Evolutionary conservation across 495 filamentous ascomycete genomes (phyloP).

Genomic region (Oidiodendron maius): DNA sequence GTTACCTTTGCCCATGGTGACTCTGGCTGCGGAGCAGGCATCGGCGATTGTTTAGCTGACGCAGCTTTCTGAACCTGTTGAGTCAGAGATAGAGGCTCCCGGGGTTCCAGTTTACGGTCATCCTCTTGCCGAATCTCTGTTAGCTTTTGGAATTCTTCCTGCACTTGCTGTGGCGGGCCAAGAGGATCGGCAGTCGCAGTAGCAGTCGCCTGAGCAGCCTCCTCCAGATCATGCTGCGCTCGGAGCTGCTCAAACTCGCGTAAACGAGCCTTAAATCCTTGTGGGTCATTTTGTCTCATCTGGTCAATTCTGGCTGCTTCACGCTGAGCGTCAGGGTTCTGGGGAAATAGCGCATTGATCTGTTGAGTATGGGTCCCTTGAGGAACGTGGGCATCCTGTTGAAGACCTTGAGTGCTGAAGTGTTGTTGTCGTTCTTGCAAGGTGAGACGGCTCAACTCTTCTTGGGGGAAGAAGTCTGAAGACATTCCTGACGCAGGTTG

Average conservation of each 20-base stretch:
- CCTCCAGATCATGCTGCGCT: conserved; percentile 49
- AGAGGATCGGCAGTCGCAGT: conserved; percentile 12
- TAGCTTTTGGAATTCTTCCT: conserved; percentile 13
- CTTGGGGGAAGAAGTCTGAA: conserved; percentile 42
- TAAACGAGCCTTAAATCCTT: conserved; percentile 46
- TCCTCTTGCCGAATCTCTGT: conserved; percentile 16
- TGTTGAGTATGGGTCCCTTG: conserved; percentile 23
- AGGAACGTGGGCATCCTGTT: too few relatives aligned
- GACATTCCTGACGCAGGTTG: conserved; percentile 15
- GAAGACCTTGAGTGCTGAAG: conserved; percentile 17
- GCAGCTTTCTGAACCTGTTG: conserved; percentile 83
- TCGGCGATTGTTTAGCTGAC: conserved; percentile 56
- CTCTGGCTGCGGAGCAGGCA: conserved; percentile 37
- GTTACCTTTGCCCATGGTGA: conserved; percentile 57
- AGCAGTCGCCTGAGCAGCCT: conserved; percentile 19
- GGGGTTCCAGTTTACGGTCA: conserved; percentile 20
- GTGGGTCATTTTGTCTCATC: conserved; percentile 35
- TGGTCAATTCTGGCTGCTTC: conserved; percentile 25
- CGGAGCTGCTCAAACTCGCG: conserved; percentile 50
- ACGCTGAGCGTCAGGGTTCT: conserved; percentile 51
- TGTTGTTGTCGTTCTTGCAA: conserved; percentile 28
- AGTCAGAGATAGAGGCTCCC: conserved; percentile 57
- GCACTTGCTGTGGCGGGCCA: conserved; percentile 17
- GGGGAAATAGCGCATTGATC: conserved; percentile 29
- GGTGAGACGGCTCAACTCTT: conserved; percentile 32